Base-by-base conservation (phyloP, 2,329 filamentous ascomycete species). In the Talaromyces pinophilus region DNA sequence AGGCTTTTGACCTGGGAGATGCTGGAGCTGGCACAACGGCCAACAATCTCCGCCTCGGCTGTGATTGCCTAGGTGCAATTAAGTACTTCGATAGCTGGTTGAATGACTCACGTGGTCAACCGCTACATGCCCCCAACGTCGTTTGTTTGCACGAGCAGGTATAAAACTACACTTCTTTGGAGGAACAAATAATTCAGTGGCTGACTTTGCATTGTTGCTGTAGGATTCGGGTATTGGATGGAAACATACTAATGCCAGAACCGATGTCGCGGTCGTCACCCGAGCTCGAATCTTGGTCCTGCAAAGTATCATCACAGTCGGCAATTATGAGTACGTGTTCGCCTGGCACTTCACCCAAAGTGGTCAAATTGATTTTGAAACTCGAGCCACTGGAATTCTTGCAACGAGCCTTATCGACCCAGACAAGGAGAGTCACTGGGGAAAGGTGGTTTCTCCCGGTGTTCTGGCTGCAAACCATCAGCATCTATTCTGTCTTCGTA, bases 321-420 rank as follows among this genome's bases (percentile, higher is more conserved):
- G 86, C 19, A 91, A 91, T 77, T 91, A 91, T 78, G 88, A 91
- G 72, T 91, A 90, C 72, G 83, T 90, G 46, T 86, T 90, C 66
- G 83, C 84, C 1, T 90, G 84, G 76, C 85, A 86, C 68, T 86
- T 91, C 28, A 30, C 28, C 28, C 28, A 30, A 30, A 30, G 28
- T 67, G 86, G 89, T 72, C 88, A 87, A 54, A 82, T 85, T 0
- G 89, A 82, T 0, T 79, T 88, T 66, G 88, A 90, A 73, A 85
- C 84, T 0, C 83, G 88, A 1, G 88, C 88, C 0, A 91, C 88
- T 0, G 89, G 89, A 1, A 88, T 91, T 65, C 82, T 91, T 13
- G 86, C 83, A 6, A 85, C 87, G 1, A 82, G 87, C 22, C 83
- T 85, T 69, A 88, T 90, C 8, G 11, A 38, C 8, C 35, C 35